Evolutionary conservation across 176 grass and related monocot species (phyloP), one percentile per base, ranked within the genome.

Genomic region (Carex kokanica): DNA sequence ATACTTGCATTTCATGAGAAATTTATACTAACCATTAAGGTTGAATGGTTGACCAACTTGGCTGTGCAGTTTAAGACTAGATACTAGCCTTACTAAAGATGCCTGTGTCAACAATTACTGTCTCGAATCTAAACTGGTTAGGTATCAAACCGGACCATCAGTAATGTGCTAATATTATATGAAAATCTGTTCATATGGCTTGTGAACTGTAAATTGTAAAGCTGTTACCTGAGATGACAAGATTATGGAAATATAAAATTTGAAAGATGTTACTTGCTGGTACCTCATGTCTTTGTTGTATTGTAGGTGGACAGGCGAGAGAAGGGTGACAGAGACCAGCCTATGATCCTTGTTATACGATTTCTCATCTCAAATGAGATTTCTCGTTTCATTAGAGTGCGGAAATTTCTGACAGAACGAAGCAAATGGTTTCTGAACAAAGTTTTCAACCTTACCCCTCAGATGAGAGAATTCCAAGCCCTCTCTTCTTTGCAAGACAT

Each of bases 381-480:
- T 88, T 62, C 86, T 72, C 88, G 94, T 57, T 86, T 94, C 73
- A 94, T 84, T 89, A 97, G 90, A 93, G 90, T 90, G 69, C 90
- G 86, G 79, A 93, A 92, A 18, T 85, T 94, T 84, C 88, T 97
- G 81, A 89, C 88, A 74, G 90, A 91, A 88, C 90, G 95, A 88
- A 94, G 90, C 64, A 98, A 98, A 75, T 98, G 95, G 90, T 91
- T 91, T 84, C 86, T 91, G 78, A 95, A 86, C 83, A 86, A 86
- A 70, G 85, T 98, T 74, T 91, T 98, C 90, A 98, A 93, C 79
- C 90, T 95, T 67, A 98, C 92, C 45, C 88, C 95, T 79, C 92
- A 98, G 85, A 74, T 93, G 23, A 88, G 95, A 77, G 95, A 98
- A 84, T 98, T 98, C 89, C 91, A 88, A 23, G 92, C 95, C 53